phyloP scores from a whole-genome alignment of 805 yeast genomes.

The Wickerhamiella siamensis region DNA sequence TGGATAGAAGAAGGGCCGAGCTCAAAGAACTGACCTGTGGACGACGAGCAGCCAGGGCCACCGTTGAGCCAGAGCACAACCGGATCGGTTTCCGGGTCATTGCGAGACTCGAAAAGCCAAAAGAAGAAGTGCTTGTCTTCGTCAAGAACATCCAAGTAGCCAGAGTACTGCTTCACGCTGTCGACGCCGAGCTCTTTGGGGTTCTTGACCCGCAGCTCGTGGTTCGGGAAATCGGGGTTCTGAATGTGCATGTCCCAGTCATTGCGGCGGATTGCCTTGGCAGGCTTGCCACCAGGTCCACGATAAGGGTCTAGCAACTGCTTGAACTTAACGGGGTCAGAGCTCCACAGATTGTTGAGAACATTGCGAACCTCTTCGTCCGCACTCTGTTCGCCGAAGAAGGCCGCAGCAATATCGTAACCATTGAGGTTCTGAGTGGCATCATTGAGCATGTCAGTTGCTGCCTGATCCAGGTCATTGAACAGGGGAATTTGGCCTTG shows the following conservation, averaged over 20 bases:
- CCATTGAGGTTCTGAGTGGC: too few relatives aligned
- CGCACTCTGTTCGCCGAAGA: not conserved
- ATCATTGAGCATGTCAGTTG: not conserved
- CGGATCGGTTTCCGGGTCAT: conserved; percentile 76
- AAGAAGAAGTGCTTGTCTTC: conserved; percentile 88
- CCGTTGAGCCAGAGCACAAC: conserved; percentile 85
- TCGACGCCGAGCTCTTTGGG: conserved; percentile 69
- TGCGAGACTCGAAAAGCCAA: conserved; percentile 78
- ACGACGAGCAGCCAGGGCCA: conserved; percentile 94
- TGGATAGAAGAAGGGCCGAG: conserved; percentile 78
- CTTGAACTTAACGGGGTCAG: conserved; percentile 5
- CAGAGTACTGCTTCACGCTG: conserved; percentile 62
- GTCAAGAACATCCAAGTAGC: conserved; percentile 61
- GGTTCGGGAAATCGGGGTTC: conserved; percentile 22
- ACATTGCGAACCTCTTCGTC: conserved; percentile 4
- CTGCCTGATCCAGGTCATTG: not conserved
- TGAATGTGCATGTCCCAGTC: conserved; percentile 10
- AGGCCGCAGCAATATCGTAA: not conserved
- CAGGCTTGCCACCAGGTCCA: conserved; percentile 10
- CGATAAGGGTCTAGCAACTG: conserved; percentile 3
- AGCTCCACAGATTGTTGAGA: conserved; percentile 4
- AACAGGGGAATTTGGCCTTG: not conserved
- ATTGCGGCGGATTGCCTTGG: conserved; percentile 4
- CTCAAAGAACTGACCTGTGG: conserved; percentile 86
- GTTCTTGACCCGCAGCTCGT: conserved; percentile 45